phyloP scores from a whole-genome alignment of 208 protist genomes.

The Wallacemonas sp. region DNA sequence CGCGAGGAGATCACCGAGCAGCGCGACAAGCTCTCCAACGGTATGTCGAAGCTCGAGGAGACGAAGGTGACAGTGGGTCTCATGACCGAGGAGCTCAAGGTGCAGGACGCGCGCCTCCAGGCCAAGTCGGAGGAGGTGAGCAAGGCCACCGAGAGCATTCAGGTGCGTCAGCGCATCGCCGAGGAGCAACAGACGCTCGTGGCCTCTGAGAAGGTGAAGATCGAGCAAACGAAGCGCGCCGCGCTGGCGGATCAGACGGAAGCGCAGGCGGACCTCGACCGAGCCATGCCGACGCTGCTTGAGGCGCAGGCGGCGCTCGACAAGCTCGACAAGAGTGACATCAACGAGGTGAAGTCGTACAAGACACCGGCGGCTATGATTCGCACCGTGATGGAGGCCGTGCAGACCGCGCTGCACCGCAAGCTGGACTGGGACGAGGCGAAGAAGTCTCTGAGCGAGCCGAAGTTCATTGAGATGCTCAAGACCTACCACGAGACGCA shows the following conservation, averaged over 20 bases:
- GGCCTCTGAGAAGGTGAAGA: constrained; percentile 93
- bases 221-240: constrained; percentile 91
- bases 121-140: constrained; percentile 87
- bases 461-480: constrained; percentile 96
- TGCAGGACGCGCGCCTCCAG: constrained; percentile 85
- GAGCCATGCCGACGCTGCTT: constrained; percentile 96
- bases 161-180: constrained; percentile 94
- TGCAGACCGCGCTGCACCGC: constrained; percentile 95
- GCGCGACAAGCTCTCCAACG: constrained; percentile 96
- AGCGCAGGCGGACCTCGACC: constrained; percentile 95
- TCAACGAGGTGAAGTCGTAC: constrained; percentile 98
- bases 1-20: constrained; percentile 92
- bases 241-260: constrained; percentile 88
- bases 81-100: constrained; percentile 91
- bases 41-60: constrained; percentile 93
- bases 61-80: constrained; percentile 89
- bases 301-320: constrained; percentile 95
- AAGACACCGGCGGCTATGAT: constrained; percentile 95
- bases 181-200: constrained; percentile 97
- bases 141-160: constrained; percentile 92
- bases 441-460: constrained; percentile 95
- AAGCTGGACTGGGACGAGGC: constrained; percentile 95
- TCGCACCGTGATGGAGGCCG: constrained; percentile 94
- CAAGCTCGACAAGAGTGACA: constrained; percentile 95
- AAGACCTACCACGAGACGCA: constrained; percentile 96